phyloP scores from a whole-genome alignment of 139 green algal genomes.

The Closterium sp. region DNA sequence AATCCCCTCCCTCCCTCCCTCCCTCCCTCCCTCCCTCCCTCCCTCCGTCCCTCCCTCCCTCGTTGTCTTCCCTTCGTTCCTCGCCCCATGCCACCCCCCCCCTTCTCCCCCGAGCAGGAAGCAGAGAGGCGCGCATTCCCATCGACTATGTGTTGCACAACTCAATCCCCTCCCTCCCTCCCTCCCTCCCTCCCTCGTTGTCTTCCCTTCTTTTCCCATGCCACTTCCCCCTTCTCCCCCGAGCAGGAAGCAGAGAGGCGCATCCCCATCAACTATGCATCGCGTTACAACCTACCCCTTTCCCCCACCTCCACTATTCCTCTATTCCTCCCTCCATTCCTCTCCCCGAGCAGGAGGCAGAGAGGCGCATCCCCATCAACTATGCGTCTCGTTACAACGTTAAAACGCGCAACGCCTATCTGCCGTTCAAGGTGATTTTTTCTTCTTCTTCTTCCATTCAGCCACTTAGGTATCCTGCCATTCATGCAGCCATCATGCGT shows the following conservation, averaged over 20 bases:
- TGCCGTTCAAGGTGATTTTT: constrained; percentile 96
- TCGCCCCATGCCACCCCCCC: not conserved
- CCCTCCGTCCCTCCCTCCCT: not conserved
- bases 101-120: not conserved
- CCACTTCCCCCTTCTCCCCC: not conserved
- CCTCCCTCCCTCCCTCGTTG: too few relatives aligned
- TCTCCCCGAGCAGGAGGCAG: constrained; percentile 58
- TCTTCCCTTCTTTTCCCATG: not conserved
- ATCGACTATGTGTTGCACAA: not conserved
- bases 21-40: not conserved
- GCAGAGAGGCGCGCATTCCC: constrained; percentile 87
- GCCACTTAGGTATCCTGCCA: too few relatives aligned
- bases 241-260: constrained; percentile 78
- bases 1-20: not conserved
- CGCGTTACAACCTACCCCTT: constrained; percentile 43
- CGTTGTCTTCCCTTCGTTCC: not conserved
- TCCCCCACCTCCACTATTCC: not conserved
- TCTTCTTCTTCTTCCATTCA: too few relatives aligned
- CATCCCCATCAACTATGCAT: constrained; percentile 97
- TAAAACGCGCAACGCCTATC: constrained; percentile 76
- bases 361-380: constrained; percentile 97
- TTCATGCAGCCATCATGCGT: too few relatives aligned
- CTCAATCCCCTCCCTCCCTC: not conserved
- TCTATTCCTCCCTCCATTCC: not conserved
- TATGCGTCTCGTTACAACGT: constrained; percentile 70